phyloP scores from a whole-genome alignment of 371 early-diverging fungal species.

The Dentiscutata heterogama region DNA sequence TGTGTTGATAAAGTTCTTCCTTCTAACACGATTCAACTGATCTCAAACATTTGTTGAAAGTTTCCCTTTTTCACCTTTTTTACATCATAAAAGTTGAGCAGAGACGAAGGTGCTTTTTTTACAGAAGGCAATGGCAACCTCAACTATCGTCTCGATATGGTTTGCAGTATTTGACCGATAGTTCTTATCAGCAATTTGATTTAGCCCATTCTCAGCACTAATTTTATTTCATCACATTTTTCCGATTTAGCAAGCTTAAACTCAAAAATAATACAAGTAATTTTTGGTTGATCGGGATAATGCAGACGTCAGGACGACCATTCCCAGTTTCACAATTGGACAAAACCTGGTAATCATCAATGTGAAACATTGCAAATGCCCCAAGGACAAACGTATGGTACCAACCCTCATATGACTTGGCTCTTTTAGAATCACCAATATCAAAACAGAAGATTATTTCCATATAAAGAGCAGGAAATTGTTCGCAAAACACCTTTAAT shows the following conservation, averaged over 20 bases:
- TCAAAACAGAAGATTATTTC: conserved; percentile 9
- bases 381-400: conserved; percentile 30
- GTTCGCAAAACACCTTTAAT: neutral
- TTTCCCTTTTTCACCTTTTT: neutral
- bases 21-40: conserved; percentile 15
- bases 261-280: conserved; percentile 5
- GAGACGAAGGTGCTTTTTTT: neutral
- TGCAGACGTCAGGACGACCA: conserved; percentile 23
- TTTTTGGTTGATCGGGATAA: neutral
- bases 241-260: conserved; percentile 10
- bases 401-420: conserved; percentile 12
- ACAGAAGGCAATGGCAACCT: conserved; percentile 7
- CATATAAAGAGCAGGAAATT: conserved; percentile 23
- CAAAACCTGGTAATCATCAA: neutral
- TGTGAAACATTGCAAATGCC: conserved; percentile 6
- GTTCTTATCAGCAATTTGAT: conserved; percentile 10
- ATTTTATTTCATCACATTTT: neutral
- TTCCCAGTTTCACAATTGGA: conserved; percentile 15
- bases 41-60: neutral
- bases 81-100: neutral
- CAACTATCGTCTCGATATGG: conserved; percentile 16
- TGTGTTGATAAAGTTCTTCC: neutral
- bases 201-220: neutral
- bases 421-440: conserved; percentile 14
- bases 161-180: conserved; percentile 16